Evolutionary conservation across 768 basidiomycete genomes (phyloP), one percentile per base, ranked within the genome.

Genomic region (Asterophora lycoperdoides): DNA sequence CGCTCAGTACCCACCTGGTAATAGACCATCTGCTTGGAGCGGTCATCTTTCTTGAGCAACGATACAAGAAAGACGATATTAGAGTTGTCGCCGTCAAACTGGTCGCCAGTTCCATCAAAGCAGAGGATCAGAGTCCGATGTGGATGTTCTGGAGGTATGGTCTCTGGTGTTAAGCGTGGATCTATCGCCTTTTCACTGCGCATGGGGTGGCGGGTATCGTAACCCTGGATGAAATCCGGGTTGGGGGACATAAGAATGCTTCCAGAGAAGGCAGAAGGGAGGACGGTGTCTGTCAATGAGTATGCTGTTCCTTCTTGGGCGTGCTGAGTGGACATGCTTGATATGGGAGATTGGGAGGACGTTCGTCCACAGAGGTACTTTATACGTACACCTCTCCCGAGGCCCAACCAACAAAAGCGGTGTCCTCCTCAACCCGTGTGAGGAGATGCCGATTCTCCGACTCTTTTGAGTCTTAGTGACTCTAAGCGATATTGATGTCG

Each of bases 61-160:
- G 75, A 73, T 17, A 79, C 72, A 5, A 81, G 58, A 48, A 74
- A 66, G 5, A 79, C 77, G 37, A 81, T 71, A 45, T 80, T 81
- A 5, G 79, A 79, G 56, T 80, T 80, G 55, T 78, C 75, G 4
- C 63, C 59, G 54, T 76, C 73, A 49, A 77, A 78, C 53, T 78
- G 71, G 53, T 77, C 74, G 5, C 76, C 75, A 1, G 79, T 80
- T 2, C 80, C 79, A 59, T 81, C 80, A 52, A 81, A 80, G 55
- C 79, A 80, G 1, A 81, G 60, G 8, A 80, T 60, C 34, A 81
- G 68, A 0, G 74, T 79, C 2, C 79, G 69, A 17, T 61, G 41
- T 3, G 51, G 18, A 46, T 73, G 70, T 6, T 61, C 52, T 7
- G 71, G 70, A 8, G 80, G 79, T 23, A 81, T 68, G 20, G 70